Conservation (phyloP, 495 filamentous ascomycete species). For the Talaromyces adpressus region DNA sequence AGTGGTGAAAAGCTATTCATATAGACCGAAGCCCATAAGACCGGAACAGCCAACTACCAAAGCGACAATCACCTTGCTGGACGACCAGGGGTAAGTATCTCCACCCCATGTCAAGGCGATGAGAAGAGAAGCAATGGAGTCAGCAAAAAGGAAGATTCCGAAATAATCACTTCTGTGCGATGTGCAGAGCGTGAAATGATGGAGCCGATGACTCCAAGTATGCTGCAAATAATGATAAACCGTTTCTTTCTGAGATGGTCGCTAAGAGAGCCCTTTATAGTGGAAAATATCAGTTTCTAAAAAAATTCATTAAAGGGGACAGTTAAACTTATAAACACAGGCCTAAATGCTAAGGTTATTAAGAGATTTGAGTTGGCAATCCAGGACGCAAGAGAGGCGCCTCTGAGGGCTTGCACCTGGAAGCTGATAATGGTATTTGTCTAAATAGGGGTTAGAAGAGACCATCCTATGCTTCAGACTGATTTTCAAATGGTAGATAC, state of each 20-base stretch:
- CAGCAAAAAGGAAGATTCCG: constrained; percentile 46
- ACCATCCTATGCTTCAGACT: too few relatives aligned
- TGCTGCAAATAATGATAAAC: constrained; percentile 3
- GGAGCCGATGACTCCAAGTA: background rate
- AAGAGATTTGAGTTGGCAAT: too few relatives aligned
- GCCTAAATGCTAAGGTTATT: too few relatives aligned
- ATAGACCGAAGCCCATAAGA: constrained; percentile 1
- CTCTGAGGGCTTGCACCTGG: too few relatives aligned
- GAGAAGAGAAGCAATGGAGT: constrained; percentile 35
- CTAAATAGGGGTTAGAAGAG: too few relatives aligned
- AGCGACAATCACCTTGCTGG: constrained; percentile 41
- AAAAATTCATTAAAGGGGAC: too few relatives aligned
- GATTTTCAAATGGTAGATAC: too few relatives aligned
- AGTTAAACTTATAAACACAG: too few relatives aligned
- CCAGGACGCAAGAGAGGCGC: too few relatives aligned
- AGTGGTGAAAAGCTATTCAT: constrained; percentile 7
- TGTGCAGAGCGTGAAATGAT: background rate
- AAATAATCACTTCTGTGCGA: constrained; percentile 24
- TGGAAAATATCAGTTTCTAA: too few relatives aligned
- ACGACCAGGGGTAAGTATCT: constrained; percentile 43
- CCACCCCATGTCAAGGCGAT: constrained; percentile 53
- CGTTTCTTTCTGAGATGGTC: constrained; percentile 5
- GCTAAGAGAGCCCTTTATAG: too few relatives aligned
- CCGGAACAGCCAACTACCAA: background rate
- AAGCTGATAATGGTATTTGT: too few relatives aligned